Evolutionary conservation across 2,329 filamentous ascomycete species (phyloP).

Genomic region (Thielaviopsis ethacetica): DNA sequence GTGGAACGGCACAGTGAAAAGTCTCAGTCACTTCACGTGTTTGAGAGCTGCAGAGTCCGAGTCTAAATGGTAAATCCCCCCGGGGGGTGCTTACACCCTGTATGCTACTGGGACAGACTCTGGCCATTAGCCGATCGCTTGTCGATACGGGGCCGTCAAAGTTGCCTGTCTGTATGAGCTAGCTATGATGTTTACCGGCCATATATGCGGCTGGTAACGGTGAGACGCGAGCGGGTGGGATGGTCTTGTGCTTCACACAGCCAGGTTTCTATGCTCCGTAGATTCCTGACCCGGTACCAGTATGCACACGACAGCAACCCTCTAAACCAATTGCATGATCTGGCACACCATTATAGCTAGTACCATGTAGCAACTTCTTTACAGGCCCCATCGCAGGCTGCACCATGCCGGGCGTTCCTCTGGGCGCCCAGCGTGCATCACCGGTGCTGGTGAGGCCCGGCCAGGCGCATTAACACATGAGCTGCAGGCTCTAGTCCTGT

Average conservation of each 20-base stretch:
- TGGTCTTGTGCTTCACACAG: constrained; percentile 18
- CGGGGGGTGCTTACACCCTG: constrained; percentile 57
- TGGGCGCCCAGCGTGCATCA: constrained; percentile 23
- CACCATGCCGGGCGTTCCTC: constrained; percentile 12
- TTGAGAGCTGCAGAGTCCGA: constrained; percentile 54
- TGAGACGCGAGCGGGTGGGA: constrained; percentile 15
- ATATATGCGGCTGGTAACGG: not conserved
- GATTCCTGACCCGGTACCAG: constrained; percentile 26
- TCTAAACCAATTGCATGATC: constrained; percentile 22
- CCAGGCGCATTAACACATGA: constrained; percentile 40
- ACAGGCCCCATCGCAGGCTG: constrained; percentile 12
- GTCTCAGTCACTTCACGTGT: constrained; percentile 41
- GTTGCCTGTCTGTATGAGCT: constrained; percentile 3
- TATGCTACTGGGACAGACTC: constrained; percentile 48
- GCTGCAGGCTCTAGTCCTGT: constrained; percentile 27
- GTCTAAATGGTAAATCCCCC: constrained; percentile 54
- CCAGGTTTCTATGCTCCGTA: not conserved
- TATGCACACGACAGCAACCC: constrained; percentile 2
- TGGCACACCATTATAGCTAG: constrained; percentile 29
- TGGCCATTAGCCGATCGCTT: constrained; percentile 24
- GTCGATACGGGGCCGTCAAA: constrained; percentile 15
- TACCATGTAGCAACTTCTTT: constrained; percentile 16
- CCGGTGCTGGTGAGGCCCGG: constrained; percentile 28
- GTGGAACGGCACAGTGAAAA: constrained; percentile 30
- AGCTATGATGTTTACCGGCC: not conserved